Evolutionary conservation across 2,329 filamentous ascomycete genomes (phyloP), one percentile per base, ranked within the genome.

Genomic region (Helicocarpus griseus): DNA sequence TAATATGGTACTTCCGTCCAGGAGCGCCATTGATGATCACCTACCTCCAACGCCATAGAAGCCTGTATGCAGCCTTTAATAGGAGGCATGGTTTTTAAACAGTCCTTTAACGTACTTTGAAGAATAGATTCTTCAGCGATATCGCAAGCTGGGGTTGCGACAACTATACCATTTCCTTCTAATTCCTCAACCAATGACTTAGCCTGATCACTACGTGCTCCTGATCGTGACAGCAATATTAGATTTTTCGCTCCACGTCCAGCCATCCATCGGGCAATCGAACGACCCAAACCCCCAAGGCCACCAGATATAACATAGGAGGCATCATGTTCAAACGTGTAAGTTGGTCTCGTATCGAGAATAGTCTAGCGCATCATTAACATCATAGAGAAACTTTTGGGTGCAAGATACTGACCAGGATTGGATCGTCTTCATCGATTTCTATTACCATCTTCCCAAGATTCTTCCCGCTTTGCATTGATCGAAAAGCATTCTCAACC

Each of bases 401-500:
- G n/a, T n/a, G n/a, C n/a, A n/a, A n/a, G n/a, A n/a, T n/a, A n/a
- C n/a, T 13, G 59, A 54, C 45, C 59, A 54, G 1, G 54, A 59
- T 41, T 59, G 58, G 1, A 36, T 51, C 36, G 57, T 61, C 1
- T 21, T 52, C 5, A 22, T 22, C n/a, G 19, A 41, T 22, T 17
- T 41, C 38, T n/a, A 72, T 51, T 6, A 71, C 64, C 2, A 71
- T 55, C 53, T 71, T 71, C 8, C 70, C 69, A 1, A 68, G 62
- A 47, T 70, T 67, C 17, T 44, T 44, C 0, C 66, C 68, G 4
- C 56, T 45, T 8, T 63, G 63, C 45, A 71, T 63, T 50, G 57
- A 61, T 2, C 54, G 43, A 11, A 71, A 55, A 26, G 41, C 41
- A 54, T 22, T 69, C 50, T 31, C 62, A 55, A 17, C 51, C 47